Percentiles rank a stretch among this genome's conserved stretches.
These are phyloP conservation scores for Phlegmacium glaucopus DNA, from an alignment of 768 basidiomycete species.

Conservation along the genomic window DNA sequence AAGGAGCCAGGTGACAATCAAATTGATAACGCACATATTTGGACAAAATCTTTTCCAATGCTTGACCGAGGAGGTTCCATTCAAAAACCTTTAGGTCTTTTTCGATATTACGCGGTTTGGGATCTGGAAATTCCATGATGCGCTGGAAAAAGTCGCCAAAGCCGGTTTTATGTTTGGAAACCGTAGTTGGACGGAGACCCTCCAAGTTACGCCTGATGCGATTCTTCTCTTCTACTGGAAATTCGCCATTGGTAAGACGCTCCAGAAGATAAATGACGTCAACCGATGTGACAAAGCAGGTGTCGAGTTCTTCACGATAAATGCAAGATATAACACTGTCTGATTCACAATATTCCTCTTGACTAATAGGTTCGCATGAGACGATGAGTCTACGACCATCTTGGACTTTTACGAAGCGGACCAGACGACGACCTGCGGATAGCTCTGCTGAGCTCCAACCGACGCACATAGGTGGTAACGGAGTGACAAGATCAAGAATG, in stretches of 20 bases:
- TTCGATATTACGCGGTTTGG: conserved; percentile 95
- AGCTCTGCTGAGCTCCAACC: conserved; percentile 68
- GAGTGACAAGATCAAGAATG: conserved; percentile 57
- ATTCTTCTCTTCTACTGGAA: conserved; percentile 96
- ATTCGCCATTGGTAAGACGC: conserved; percentile 67
- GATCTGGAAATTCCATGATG: conserved; percentile 95
- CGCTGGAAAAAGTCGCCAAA: conserved; percentile 88
- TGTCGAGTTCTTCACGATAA: conserved; percentile 70
- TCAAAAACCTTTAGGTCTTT: conserved; percentile 92
- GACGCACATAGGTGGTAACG: conserved; percentile 50
- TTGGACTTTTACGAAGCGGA: conserved; percentile 79
- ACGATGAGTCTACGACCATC: conserved; percentile 75
- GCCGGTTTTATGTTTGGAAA: conserved; percentile 80
- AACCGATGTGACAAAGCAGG: conserved; percentile 90
- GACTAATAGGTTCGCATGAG: conserved; percentile 71
- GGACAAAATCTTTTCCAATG: conserved; percentile 74
- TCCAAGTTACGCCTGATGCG: conserved; percentile 93
- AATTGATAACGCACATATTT: conserved; percentile 65
- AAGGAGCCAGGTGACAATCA: conserved; percentile 2
- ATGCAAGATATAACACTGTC: conserved; percentile 95
- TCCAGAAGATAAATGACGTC: conserved; percentile 95
- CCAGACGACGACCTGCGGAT: conserved; percentile 71
- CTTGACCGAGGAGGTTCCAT: conserved; percentile 68
- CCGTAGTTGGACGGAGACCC: conserved; percentile 85
- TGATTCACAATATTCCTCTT: conserved; percentile 67